phyloP scores from a whole-genome alignment of 345 rosid genomes.

The Rhodamnia rubescens region DNA sequence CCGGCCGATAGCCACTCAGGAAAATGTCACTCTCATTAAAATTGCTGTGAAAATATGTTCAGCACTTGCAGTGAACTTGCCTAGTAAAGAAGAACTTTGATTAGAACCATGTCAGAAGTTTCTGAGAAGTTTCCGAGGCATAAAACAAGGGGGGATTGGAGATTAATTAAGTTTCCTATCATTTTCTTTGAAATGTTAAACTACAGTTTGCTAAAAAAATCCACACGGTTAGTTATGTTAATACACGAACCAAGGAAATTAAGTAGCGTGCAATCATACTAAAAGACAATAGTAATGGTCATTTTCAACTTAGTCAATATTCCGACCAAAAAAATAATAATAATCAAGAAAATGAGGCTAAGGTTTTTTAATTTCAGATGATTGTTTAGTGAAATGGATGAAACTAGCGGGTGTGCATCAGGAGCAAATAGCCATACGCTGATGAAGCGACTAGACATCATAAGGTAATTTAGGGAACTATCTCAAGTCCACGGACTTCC shows the following conservation, averaged over 20 bases:
- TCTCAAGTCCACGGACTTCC: too few species aligned
- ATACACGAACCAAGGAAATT: not conserved
- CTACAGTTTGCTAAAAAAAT: not conserved
- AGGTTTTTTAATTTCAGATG: not conserved
- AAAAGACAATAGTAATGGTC: not conserved
- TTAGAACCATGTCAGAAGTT: not conserved
- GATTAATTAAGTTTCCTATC: not conserved
- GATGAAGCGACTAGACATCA: not conserved
- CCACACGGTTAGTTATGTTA: not conserved
- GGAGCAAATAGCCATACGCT: not conserved
- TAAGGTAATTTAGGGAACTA: not conserved
- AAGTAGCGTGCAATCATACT: not conserved
- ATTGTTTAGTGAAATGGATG: too few species aligned
- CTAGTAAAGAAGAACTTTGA: not conserved
- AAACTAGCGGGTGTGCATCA: not conserved
- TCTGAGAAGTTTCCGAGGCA: not conserved
- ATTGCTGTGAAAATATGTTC: not conserved
- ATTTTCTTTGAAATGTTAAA: not conserved
- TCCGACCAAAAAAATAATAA: too few species aligned
- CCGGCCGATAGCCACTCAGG: accelerated
- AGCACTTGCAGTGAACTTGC: not conserved
- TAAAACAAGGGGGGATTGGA: not conserved
- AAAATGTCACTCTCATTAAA: not conserved
- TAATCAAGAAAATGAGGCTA: not conserved
- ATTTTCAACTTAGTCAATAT: not conserved